Conservation (phyloP, 495 filamentous ascomycete genomes). For the Neurospora sp. region DNA sequence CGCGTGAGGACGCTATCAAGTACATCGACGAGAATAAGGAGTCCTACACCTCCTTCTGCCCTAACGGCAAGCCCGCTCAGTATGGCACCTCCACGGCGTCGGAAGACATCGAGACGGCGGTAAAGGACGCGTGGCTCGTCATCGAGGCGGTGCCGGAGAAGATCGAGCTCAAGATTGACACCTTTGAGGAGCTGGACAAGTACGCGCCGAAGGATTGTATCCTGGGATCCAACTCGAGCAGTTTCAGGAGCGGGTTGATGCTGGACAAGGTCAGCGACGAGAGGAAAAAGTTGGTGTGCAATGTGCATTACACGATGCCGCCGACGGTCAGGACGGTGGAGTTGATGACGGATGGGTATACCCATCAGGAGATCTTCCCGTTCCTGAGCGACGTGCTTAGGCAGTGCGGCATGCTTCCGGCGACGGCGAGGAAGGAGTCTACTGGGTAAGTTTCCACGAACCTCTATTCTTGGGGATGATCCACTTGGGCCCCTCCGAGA, state of each 20-base stretch:
- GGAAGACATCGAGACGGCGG: constrained; percentile 26
- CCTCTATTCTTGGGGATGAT: neutral
- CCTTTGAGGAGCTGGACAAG: constrained; percentile 37
- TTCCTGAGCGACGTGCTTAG: constrained; percentile 28
- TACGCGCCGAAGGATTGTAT: constrained; percentile 33
- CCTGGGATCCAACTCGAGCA: constrained; percentile 39
- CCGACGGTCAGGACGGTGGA: constrained; percentile 39
- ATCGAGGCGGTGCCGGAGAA: constrained; percentile 49
- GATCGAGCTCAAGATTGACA: constrained; percentile 38
- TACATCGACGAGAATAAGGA: constrained; percentile 14
- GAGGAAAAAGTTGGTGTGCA: constrained; percentile 24
- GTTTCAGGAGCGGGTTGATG: constrained; percentile 38
- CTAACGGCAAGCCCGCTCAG: constrained; percentile 2
- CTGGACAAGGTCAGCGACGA: constrained; percentile 30
- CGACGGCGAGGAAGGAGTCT: constrained; percentile 33
- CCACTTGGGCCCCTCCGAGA: neutral
- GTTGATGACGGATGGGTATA: constrained; percentile 47
- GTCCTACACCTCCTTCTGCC: constrained; percentile 14
- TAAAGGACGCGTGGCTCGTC: constrained; percentile 38
- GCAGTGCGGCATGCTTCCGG: constrained; percentile 31
- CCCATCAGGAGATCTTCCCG: constrained; percentile 31
- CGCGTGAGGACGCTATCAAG: constrained; percentile 1
- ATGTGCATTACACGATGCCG: constrained; percentile 47
- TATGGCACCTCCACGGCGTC: constrained; percentile 14
- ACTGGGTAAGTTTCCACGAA: constrained; percentile 26